Evolutionary conservation across 2,329 filamentous ascomycete genomes (phyloP), one percentile per base, ranked within the genome.

Genomic region (Beauveria rudraprayagi): DNA sequence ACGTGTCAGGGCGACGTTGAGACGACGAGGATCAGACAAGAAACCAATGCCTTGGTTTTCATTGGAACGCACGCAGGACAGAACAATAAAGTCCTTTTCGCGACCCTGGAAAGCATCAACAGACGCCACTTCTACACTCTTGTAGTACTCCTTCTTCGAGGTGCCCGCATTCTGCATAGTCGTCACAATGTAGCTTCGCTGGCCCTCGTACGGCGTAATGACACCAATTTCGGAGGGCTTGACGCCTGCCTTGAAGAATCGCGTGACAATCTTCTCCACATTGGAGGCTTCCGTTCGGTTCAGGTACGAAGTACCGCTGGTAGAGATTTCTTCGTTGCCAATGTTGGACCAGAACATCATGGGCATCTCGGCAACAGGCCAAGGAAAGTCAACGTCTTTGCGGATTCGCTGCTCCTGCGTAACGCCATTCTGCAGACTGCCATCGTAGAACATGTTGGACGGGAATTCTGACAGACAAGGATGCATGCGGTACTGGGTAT

Each of bases 291-390:
- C 94, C 1, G 94, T 97, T 52, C 94, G 90, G 75, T 99, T 99
- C 66, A 99, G 87, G 71, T 99, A 99, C 2, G 93, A 97, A 2
- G 94, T 99, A 70, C 94, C 94, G 28, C 92, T 97, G 1, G 94
- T 94, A 7, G 93, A 97, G 56, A 99, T 99, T 75, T 99, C 94
- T 75, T 99, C 94, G 63, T 95, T 96, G 63, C 94, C 94, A 60
- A 97, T 80, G 72, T 99, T 99, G 28, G 92, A 96, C 94, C 94
- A 99, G 78, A 99, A 99, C 94, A 97, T 97, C 94, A 99, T 99
- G 3, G 94, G 94, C 67, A 87, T 91, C 72, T 97, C 93, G 22
- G 81, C 85, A 34, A 96, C 91, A 3, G 94, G 94, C 94, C 94
- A 99, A 14, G 94, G 94, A 73, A 99, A 99, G 74, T 99, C 94